Percentiles rank a stretch among this genome's conserved stretches.
Evolutionary conservation across 169 alveolate genomes (phyloP).

Genomic region (Plasmodium reichenowi): DNA sequence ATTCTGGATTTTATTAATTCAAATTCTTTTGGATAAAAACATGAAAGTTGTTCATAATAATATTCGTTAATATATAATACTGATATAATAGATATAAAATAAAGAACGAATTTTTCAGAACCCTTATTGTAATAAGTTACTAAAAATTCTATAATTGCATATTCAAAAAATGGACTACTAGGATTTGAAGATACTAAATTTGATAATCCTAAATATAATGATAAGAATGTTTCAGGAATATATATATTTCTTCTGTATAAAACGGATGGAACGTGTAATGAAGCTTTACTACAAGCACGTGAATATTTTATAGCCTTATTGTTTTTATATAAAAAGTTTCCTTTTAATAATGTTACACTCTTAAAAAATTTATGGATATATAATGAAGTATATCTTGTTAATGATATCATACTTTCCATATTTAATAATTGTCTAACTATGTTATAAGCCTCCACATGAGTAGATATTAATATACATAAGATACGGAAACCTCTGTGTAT

Average conservation of each 20-base stretch:
- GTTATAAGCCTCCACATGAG: constrained; percentile 52
- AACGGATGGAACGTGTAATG: constrained; percentile 64
- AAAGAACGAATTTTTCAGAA: constrained; percentile 47
- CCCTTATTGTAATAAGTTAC: constrained; percentile 46
- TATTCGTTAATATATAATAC: constrained; percentile 42
- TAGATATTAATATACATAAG: constrained; percentile 34
- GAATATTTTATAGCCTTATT: constrained; percentile 25
- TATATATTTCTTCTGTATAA: constrained; percentile 58
- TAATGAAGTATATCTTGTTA: constrained; percentile 74
- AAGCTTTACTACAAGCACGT: constrained; percentile 35
- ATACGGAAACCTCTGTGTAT: constrained; percentile 55
- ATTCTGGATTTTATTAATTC: constrained; percentile 23
- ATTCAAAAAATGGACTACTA: constrained; percentile 73
- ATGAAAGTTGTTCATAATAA: constrained; percentile 72
- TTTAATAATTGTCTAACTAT: constrained; percentile 70
- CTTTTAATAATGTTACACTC: constrained; percentile 34
- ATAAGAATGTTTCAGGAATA: constrained; percentile 69
- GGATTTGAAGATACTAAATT: constrained; percentile 76
- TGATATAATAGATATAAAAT: constrained; percentile 43
- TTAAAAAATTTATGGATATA: constrained; percentile 68
- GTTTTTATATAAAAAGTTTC: constrained; percentile 27
- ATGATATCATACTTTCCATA: constrained; percentile 51
- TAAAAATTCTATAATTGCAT: constrained; percentile 58
- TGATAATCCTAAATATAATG: constrained; percentile 71
- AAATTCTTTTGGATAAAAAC: constrained; percentile 31